Conservation (phyloP, 176 grass and related monocot species). For the Phragmites australis region DNA sequence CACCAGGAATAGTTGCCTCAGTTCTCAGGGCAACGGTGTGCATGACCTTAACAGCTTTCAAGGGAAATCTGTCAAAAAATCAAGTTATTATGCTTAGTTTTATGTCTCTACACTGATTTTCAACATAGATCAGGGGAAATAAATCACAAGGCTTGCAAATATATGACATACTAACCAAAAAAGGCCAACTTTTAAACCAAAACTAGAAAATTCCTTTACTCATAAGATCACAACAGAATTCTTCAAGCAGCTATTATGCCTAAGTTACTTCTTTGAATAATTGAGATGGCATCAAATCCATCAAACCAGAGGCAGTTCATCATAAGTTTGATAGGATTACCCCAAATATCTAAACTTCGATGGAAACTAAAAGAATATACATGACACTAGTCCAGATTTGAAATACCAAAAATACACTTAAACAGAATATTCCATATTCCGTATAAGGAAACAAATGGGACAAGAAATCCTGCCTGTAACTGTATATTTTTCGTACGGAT, state of each 20-base stretch:
- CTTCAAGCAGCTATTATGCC: not conserved
- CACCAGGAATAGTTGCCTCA: constrained; percentile 75
- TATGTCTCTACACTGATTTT: not conserved
- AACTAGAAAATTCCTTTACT: not conserved
- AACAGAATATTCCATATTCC: not conserved
- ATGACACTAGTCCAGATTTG: not conserved
- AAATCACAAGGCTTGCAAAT: constrained; percentile 5
- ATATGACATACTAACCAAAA: constrained; percentile 15
- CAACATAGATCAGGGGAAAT: not conserved
- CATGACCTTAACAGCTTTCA: constrained; percentile 99
- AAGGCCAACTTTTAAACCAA: not conserved
- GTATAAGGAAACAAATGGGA: constrained; percentile 6
- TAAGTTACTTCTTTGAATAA: constrained; percentile 12
- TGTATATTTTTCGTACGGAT: constrained; percentile 6
- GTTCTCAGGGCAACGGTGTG: constrained; percentile 90
- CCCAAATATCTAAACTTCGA: constrained; percentile 9
- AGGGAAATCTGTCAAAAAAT: constrained; percentile 66
- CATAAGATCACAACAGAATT: not conserved
- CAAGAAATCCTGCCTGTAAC: not conserved
- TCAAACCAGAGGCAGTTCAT: not conserved
- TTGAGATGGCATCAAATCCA: not conserved
- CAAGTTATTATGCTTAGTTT: not conserved
- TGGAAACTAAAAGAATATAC: constrained; percentile 9
- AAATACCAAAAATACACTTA: constrained; percentile 15
- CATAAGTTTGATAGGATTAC: not conserved